Evolutionary conservation across 2,329 filamentous ascomycete species (phyloP), one percentile per base, ranked within the genome.

Genomic region (Aspergillus persii): DNA sequence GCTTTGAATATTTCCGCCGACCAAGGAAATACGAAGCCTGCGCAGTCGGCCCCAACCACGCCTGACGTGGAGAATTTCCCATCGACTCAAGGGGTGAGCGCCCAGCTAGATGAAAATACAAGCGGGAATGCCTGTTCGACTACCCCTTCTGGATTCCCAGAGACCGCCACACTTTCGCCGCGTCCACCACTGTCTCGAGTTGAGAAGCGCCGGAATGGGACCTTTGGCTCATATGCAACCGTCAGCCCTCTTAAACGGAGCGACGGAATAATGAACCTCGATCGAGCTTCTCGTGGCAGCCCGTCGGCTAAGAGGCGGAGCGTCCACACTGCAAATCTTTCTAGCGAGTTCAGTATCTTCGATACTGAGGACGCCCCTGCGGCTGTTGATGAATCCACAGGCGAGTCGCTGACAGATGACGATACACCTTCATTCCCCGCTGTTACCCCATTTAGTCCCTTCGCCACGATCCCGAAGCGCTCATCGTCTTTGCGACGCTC

Each of bases 301-400:
- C 94, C 95, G 0, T 90, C 94, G 60, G 91, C 93, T 50, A 97
- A 97, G 80, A 86, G 95, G 65, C 87, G 95, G 69, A 97, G 93
- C 76, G 77, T 96, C 67, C 91, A 96, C 73, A 89, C 89, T 48
- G 81, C 88, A n/a, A 85, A 79, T 66, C 80, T 88, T 62, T 82
- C 82, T 50, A 74, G 80, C 29, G 84, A 87, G 66, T 89, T 91
- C 71, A 92, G 87, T 72, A 86, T 96, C 36, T 96, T 96, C 72
- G 91, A 93, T 57, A 73, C 69, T 50, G 71, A 75, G 47, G 64
- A 68, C 47, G 41, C 53, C 54, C 64, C 63, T 53, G 66, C 54
- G 59, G 69, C 61, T 58, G 67, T 65, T 8, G 68, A 70, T 59
- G 69, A 72, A 27, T 63, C 69, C 51, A 61, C 63, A 29, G 67